These are phyloP conservation scores for Zanthoxylum bungeanum DNA, from an alignment of 345 rosid species.

Conservation along the genomic window DNA sequence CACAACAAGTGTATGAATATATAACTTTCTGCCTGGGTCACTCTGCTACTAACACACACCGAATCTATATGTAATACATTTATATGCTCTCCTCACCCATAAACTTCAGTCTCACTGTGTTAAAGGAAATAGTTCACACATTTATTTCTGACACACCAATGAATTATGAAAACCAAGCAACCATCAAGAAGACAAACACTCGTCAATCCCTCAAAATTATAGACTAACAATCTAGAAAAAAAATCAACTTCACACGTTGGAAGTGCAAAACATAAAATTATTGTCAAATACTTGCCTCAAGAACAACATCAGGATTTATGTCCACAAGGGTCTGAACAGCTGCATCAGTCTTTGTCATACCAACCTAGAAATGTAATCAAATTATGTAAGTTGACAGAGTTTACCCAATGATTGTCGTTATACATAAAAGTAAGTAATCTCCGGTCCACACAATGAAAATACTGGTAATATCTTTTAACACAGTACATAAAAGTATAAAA, in stretches of 20 bases:
- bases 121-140: neutral
- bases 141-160: neutral
- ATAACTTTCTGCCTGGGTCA: neutral
- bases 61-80: neutral
- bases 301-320: slow-evolving; percentile 90
- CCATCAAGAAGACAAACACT: neutral
- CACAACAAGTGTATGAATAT: neutral
- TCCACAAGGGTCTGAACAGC: slow-evolving; percentile 96
- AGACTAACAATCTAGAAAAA: neutral
- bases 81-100: neutral
- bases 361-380: slow-evolving; percentile 47
- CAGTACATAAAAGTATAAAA: neutral
- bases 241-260: neutral
- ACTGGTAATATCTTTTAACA: neutral
- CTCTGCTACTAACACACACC: neutral
- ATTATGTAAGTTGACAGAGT: neutral
- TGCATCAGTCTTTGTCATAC: slow-evolving; percentile 99
- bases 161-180: neutral
- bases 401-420: neutral
- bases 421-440: neutral
- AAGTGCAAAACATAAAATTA: neutral
- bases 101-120: neutral
- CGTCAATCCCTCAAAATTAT: neutral
- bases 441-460: neutral
- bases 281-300: slow-evolving; percentile 48